phyloP scores from a whole-genome alignment of 371 early-diverging fungal species.

The Mucor indicus region DNA sequence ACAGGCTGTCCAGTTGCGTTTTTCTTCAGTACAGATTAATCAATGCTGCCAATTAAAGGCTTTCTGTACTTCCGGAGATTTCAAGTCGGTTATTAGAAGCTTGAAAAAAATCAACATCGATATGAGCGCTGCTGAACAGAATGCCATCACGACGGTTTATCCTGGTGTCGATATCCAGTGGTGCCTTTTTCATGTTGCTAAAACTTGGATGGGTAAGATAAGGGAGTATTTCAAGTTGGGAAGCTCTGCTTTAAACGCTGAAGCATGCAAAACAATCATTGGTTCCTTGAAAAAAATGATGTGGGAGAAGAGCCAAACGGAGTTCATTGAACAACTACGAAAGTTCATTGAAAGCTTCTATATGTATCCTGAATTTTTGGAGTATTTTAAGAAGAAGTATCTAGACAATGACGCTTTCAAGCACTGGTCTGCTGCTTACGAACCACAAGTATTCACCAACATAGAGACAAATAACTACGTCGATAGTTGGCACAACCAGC shows the following conservation, averaged over 20 bases:
- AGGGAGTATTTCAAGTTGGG: background rate
- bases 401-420: background rate
- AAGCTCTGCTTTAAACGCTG: background rate
- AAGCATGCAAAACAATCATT: background rate
- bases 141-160: background rate
- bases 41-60: background rate
- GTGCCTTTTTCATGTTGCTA: background rate
- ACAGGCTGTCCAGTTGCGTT: background rate
- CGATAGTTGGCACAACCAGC: conserved; percentile 7
- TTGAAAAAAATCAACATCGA: background rate
- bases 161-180: background rate
- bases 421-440: conserved; percentile 1
- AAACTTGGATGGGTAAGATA: background rate
- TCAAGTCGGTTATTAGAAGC: background rate
- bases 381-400: background rate
- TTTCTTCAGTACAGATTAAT: background rate
- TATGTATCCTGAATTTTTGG: background rate
- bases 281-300: background rate
- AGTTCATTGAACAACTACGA: background rate
- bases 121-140: background rate
- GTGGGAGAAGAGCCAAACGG: background rate
- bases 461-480: conserved; percentile 6
- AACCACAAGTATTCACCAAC: background rate
- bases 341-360: background rate
- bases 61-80: background rate